phyloP scores from a whole-genome alignment of 169 alveolate genomes.

The Miamiensis avidus region DNA sequence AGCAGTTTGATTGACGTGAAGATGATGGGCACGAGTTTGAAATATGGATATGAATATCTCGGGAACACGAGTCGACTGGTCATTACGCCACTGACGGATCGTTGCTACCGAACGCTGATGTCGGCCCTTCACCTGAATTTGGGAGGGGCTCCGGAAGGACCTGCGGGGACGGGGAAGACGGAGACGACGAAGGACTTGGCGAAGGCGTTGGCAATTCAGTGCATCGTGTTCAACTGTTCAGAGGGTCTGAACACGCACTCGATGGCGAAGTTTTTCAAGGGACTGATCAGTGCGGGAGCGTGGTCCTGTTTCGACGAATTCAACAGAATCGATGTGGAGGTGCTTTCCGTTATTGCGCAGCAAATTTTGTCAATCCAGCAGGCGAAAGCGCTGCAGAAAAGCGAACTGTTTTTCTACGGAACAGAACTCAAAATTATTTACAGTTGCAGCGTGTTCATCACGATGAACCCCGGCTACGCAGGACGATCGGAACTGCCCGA shows the following conservation, averaged over 20 bases:
- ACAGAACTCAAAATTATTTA: conserved; percentile 70
- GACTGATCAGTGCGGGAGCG: conserved; percentile 82
- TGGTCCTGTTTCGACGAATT: conserved; percentile 93
- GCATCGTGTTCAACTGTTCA: conserved; percentile 89
- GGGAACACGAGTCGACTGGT: conserved; percentile 73
- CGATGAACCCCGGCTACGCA: conserved; percentile 91
- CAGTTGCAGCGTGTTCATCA: conserved; percentile 79
- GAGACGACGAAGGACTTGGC: conserved; percentile 89
- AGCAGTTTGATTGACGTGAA: conserved; percentile 49
- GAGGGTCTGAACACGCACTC: conserved; percentile 82
- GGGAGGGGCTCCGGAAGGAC: conserved; percentile 93
- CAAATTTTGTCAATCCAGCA: conserved; percentile 72
- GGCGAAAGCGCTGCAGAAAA: conserved; percentile 62
- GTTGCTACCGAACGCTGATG: conserved; percentile 88
- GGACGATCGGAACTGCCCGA: conserved; percentile 91
- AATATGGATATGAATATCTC: conserved; percentile 79
- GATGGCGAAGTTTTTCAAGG: conserved; percentile 88
- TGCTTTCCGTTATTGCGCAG: conserved; percentile 86
- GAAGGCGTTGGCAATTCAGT: conserved; percentile 83
- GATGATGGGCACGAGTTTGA: conserved; percentile 66
- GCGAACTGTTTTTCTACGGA: conserved; percentile 70
- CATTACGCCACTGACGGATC: conserved; percentile 85
- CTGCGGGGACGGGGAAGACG: conserved; percentile 93
- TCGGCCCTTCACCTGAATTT: conserved; percentile 78
- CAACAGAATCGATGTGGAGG: conserved; percentile 88